A percentile compares a stretch with the other conserved stretches of the same genome.
phyloP scores from a whole-genome alignment of 1,284 basidiomycete species.

The Peniophora sp. region DNA sequence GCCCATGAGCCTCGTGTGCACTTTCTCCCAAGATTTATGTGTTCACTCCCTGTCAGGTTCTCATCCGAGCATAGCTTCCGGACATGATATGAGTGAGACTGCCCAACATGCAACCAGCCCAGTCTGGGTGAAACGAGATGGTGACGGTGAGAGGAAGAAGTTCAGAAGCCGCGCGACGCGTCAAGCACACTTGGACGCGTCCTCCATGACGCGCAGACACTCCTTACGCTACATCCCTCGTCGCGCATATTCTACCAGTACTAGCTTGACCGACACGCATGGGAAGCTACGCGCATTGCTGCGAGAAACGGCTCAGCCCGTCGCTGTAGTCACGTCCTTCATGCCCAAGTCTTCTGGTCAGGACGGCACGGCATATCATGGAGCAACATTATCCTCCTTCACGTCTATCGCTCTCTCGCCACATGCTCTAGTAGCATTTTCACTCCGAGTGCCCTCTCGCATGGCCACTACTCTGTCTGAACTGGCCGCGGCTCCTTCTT shows the following conservation, averaged over 20 bases:
- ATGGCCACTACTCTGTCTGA: conserved; percentile 60
- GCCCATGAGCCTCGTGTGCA: too few species aligned
- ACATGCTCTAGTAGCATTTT: conserved; percentile 79
- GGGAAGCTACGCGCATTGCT: conserved; percentile 22
- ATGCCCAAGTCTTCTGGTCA: conserved; percentile 17
- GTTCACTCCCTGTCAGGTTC: too few species aligned
- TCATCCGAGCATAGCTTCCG: too few species aligned
- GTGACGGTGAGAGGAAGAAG: too few species aligned
- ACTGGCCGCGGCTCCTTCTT: conserved; percentile 14
- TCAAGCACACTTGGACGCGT: too few species aligned
- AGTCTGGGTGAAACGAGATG: too few species aligned
- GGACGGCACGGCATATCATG: conserved; percentile 45
- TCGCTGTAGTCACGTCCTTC: conserved; percentile 31
- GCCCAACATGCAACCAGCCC: too few species aligned
- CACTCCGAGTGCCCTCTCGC: conserved; percentile 81
- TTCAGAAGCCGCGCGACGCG: too few species aligned
- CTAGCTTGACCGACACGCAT: background rate
- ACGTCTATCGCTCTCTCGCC: conserved; percentile 88
- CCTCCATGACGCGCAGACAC: too few species aligned
- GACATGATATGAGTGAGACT: too few species aligned
- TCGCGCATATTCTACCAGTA: background rate
- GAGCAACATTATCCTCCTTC: conserved; percentile 88
- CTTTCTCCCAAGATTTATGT: too few species aligned
- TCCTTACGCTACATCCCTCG: background rate
- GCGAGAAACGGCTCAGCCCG: conserved; percentile 32